These are phyloP conservation scores for Sabuloglossum arenarium DNA, from an alignment of 495 filamentous ascomycete species.

Conservation along the genomic window DNA sequence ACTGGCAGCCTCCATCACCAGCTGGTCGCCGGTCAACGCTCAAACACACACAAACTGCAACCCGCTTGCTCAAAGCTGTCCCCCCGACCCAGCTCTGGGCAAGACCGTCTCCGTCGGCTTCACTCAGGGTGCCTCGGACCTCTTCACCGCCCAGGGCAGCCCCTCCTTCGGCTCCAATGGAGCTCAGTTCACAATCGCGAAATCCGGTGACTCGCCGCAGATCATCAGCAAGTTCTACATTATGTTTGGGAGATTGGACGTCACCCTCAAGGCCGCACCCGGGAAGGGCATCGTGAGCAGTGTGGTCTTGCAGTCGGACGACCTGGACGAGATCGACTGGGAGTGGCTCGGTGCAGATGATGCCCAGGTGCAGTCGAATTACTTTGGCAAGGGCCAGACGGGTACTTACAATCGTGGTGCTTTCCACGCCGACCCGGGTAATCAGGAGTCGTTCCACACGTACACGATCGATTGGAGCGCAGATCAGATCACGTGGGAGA, in stretches of 20 bases:
- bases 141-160: constrained; percentile 46
- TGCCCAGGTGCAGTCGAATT: constrained; percentile 65
- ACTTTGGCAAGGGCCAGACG: constrained; percentile 72
- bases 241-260: constrained; percentile 46
- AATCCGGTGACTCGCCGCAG: constrained; percentile 63
- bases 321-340: constrained; percentile 89
- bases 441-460: constrained; percentile 53
- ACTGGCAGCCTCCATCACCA: not conserved
- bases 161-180: constrained; percentile 55
- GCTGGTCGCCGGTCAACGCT: too few relatives aligned
- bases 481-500: constrained; percentile 58
- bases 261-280: constrained; percentile 35
- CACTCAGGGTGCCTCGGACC: constrained; percentile 40
- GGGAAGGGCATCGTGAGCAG: constrained; percentile 62
- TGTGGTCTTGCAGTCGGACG: constrained; percentile 72
- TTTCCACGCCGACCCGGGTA: constrained; percentile 32
- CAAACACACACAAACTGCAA: constrained; percentile 7
- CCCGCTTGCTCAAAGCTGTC: constrained; percentile 26
- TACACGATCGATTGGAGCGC: constrained; percentile 83
- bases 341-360: constrained; percentile 52
- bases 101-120: constrained; percentile 64
- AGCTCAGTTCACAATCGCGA: constrained; percentile 64
- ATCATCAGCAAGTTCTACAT: constrained; percentile 57
- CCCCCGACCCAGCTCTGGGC: constrained; percentile 63
- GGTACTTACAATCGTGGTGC: constrained; percentile 35